phyloP scores from a whole-genome alignment of 1,284 basidiomycete species.

The Ustilago vetiveriae region DNA sequence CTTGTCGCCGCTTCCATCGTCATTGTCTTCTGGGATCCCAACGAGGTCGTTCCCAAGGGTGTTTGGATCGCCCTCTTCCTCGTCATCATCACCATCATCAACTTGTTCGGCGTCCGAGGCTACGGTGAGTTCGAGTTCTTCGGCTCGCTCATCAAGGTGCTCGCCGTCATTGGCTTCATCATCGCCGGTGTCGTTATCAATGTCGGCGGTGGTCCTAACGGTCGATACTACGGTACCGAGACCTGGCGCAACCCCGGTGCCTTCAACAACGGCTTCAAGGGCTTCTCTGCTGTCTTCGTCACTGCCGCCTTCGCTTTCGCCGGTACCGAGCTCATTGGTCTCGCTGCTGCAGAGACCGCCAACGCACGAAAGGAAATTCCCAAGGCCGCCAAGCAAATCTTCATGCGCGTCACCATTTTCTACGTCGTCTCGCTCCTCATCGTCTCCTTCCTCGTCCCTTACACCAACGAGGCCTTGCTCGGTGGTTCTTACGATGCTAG shows the following conservation, averaged over 20 bases:
- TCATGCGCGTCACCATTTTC: slow-evolving; percentile 70
- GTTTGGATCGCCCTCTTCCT: slow-evolving; percentile 62
- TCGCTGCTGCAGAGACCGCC: slow-evolving; percentile 73
- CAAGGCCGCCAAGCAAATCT: slow-evolving; percentile 70
- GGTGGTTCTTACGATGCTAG: slow-evolving; percentile 67
- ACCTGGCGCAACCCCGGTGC: slow-evolving; percentile 62
- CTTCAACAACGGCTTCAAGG: slow-evolving; percentile 65
- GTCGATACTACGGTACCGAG: slow-evolving; percentile 53
- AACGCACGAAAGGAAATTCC: slow-evolving; percentile 70
- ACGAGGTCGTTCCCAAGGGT: slow-evolving; percentile 42
- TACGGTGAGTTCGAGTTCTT: slow-evolving; percentile 65
- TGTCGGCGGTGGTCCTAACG: slow-evolving; percentile 56
- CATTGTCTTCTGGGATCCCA: slow-evolving; percentile 60
- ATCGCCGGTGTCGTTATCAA: slow-evolving; percentile 63
- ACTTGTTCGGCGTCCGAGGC: slow-evolving; percentile 63
- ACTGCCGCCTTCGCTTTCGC: slow-evolving; percentile 64
- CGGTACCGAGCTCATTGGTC: slow-evolving; percentile 73
- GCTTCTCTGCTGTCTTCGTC: slow-evolving; percentile 62
- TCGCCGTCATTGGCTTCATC: slow-evolving; percentile 64
- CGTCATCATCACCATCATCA: slow-evolving; percentile 55
- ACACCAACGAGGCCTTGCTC: slow-evolving; percentile 49
- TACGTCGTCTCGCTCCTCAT: slow-evolving; percentile 72
- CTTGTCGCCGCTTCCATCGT: slow-evolving; percentile 62
- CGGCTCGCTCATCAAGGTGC: slow-evolving; percentile 61
- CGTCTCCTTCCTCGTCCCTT: slow-evolving; percentile 72